phyloP scores from a whole-genome alignment of 345 rosid genomes.

The Fremontodendron californicum region DNA sequence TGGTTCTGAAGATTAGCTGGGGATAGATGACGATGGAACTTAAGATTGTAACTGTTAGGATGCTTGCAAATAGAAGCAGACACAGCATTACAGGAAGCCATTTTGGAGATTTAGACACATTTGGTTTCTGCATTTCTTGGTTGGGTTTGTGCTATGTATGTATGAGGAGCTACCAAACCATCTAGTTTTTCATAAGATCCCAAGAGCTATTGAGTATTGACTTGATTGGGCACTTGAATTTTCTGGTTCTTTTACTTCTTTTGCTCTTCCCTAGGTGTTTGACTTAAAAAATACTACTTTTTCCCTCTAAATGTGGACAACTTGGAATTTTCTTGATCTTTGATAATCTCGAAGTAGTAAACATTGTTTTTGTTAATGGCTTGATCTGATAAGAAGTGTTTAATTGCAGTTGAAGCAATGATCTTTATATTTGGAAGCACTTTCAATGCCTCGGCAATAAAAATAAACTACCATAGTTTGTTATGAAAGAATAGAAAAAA shows the following conservation, averaged over 20 bases:
- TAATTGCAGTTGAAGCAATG: constrained; percentile 2
- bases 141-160: not conserved
- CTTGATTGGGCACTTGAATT: not conserved
- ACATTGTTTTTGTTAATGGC: not conserved
- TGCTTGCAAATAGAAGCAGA: constrained; percentile 27
- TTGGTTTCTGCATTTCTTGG: constrained; percentile 9
- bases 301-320: not conserved
- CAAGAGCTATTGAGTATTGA: not conserved
- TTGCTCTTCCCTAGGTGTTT: constrained; percentile 23
- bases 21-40: constrained; percentile 29
- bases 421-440: not conserved
- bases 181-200: not conserved
- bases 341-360: not conserved
- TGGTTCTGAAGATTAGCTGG: constrained; percentile 19
- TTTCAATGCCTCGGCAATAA: not conserved
- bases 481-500: not conserved
- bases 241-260: not conserved
- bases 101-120: constrained; percentile 22
- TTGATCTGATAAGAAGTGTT: not conserved
- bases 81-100: constrained; percentile 31
- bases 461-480: not conserved
- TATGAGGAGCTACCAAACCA: not conserved
- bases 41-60: constrained; percentile 24
- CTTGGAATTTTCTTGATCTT: not conserved
- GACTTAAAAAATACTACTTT: not conserved